Conservation (phyloP, 208 protist genomes). For the Leishmania mexicana region DNA sequence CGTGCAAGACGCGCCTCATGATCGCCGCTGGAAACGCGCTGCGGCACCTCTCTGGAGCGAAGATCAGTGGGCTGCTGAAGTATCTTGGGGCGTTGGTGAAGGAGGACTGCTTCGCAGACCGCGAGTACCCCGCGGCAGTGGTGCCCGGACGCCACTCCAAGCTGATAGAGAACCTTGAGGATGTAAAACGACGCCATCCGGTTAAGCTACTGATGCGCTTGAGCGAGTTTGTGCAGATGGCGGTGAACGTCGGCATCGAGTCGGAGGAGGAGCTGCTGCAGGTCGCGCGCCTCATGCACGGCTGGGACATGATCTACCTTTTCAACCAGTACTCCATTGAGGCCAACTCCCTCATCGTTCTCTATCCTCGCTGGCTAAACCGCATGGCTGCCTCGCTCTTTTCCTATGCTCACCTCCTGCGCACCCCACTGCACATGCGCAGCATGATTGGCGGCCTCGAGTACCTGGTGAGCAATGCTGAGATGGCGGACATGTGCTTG, state of each 20-base stretch:
- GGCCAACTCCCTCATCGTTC: constrained; percentile 73
- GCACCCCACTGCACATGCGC: constrained; percentile 81
- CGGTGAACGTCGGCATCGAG: constrained; percentile 67
- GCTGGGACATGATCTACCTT: constrained; percentile 87
- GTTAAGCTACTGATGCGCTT: constrained; percentile 84
- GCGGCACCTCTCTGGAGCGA: constrained; percentile 59
- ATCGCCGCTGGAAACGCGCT: constrained; percentile 68
- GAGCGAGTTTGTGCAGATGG: constrained; percentile 70
- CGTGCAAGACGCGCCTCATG: constrained; percentile 80
- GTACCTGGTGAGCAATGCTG: constrained; percentile 76
- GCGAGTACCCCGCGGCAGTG: constrained; percentile 62
- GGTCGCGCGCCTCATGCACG: constrained; percentile 80
- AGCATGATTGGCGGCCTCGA: constrained; percentile 86
- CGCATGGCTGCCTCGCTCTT: constrained; percentile 83
- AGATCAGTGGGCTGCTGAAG: constrained; percentile 69
- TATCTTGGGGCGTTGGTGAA: constrained; percentile 66
- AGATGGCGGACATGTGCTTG: constrained; percentile 75
- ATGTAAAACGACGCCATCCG: constrained; percentile 56
- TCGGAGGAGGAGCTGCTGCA: constrained; percentile 77
- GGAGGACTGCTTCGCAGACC: constrained; percentile 71
- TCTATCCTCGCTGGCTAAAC: constrained; percentile 81
- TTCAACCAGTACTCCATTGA: constrained; percentile 67
- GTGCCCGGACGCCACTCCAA: constrained; percentile 77
- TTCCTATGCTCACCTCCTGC: constrained; percentile 85
- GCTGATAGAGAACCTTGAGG: constrained; percentile 62